Evolutionary conservation across 169 alveolate genomes (phyloP).

Genomic region (Cryptosporidium bovis): DNA sequence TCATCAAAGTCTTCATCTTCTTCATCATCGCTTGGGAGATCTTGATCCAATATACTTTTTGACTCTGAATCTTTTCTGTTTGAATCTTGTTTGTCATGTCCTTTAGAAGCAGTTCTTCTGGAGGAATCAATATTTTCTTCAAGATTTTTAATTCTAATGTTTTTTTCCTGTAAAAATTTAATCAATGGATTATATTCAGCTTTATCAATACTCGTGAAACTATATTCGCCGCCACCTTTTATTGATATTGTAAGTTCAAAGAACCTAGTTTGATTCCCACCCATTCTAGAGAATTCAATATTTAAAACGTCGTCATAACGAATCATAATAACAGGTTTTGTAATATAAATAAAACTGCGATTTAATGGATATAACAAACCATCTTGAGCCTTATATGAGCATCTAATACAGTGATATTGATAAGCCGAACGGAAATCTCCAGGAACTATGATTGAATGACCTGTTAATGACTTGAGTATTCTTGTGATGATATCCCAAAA

Average conservation of each 20-base stretch:
- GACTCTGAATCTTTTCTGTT: slow-evolving; percentile 81
- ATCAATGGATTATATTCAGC: slow-evolving; percentile 87
- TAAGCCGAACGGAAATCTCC: slow-evolving; percentile 91
- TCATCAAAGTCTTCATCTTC: slow-evolving; percentile 76
- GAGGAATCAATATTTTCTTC: slow-evolving; percentile 78
- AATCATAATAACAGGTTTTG: slow-evolving; percentile 95
- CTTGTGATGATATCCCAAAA: slow-evolving; percentile 92
- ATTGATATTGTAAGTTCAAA: slow-evolving; percentile 92
- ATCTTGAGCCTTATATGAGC: slow-evolving; percentile 95
- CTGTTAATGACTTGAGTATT: slow-evolving; percentile 90
- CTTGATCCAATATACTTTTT: slow-evolving; percentile 80
- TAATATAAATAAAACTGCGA: slow-evolving; percentile 93
- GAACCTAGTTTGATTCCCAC: slow-evolving; percentile 92
- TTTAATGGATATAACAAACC: slow-evolving; percentile 95
- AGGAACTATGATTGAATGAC: slow-evolving; percentile 93
- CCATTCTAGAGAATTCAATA: slow-evolving; percentile 93
- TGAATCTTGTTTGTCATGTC: slow-evolving; percentile 76
- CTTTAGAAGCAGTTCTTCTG: slow-evolving; percentile 72
- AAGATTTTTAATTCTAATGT: slow-evolving; percentile 83
- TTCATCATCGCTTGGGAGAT: slow-evolving; percentile 83
- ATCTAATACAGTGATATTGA: slow-evolving; percentile 86
- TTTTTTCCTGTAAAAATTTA: slow-evolving; percentile 83
- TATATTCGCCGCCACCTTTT: slow-evolving; percentile 89
- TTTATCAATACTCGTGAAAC: slow-evolving; percentile 93
- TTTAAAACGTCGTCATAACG: slow-evolving; percentile 93